Evolutionary conservation across 805 yeast species (phyloP).

Genomic region (Candida pseudofarinosa): DNA sequence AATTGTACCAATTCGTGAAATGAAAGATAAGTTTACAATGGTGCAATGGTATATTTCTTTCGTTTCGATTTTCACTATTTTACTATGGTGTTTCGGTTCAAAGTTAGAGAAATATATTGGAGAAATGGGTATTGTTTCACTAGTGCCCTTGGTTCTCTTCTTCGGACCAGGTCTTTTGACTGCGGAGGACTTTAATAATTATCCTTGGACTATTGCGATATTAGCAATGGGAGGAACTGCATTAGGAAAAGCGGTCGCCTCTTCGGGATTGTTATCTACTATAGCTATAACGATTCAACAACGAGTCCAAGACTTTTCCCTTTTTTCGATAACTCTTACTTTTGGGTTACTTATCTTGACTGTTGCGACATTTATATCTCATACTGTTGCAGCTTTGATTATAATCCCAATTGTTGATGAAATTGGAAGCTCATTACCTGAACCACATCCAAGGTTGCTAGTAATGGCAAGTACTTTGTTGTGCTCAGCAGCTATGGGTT

Average conservation of each 20-base stretch:
- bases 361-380: constrained; percentile 93
- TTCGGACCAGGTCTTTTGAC: constrained; percentile 87
- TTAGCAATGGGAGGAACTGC: constrained; percentile 98
- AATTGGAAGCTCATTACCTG: constrained; percentile 70
- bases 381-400: constrained; percentile 94
- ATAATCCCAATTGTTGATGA: constrained; percentile 87
- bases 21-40: constrained; percentile 61
- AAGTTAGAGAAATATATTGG: constrained; percentile 72
- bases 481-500: constrained; percentile 95
- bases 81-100: constrained; percentile 86
- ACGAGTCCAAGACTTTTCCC: constrained; percentile 60
- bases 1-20: constrained; percentile 54
- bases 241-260: constrained; percentile 89
- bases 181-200: constrained; percentile 90
- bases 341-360: constrained; percentile 80
- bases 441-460: constrained; percentile 81
- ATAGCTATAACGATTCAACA: constrained; percentile 69
- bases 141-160: constrained; percentile 84
- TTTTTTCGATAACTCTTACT: constrained; percentile 68
- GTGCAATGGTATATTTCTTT: constrained; percentile 71
- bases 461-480: constrained; percentile 63
- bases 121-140: constrained; percentile 94
- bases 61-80: constrained; percentile 69
- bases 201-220: constrained; percentile 93
- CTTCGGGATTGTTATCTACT: constrained; percentile 79